phyloP scores from a whole-genome alignment of 2,329 filamentous ascomycete genomes.

The Zarea fungicola region DNA sequence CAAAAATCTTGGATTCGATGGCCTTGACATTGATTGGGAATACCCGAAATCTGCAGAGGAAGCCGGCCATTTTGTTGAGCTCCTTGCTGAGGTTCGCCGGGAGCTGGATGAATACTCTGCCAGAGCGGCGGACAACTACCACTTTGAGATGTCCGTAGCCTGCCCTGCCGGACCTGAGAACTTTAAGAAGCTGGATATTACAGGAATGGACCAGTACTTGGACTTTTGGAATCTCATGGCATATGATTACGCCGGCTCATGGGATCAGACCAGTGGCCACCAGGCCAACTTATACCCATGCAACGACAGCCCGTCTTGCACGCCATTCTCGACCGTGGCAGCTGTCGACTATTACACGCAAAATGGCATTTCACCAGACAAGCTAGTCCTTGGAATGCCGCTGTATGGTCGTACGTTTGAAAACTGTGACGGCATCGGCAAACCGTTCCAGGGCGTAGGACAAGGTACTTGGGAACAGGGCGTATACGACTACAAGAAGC shows the following conservation, averaged over 20 bases:
- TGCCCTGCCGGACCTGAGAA: constrained; percentile 59
- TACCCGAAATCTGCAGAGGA: constrained; percentile 53
- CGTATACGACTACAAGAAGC: constrained; percentile 81
- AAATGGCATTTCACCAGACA: constrained; percentile 59
- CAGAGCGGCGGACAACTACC: constrained; percentile 37
- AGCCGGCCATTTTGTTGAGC: constrained; percentile 53
- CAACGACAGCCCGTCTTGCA: constrained; percentile 51
- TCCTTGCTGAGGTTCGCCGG: constrained; percentile 50
- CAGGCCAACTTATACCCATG: constrained; percentile 72
- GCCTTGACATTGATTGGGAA: constrained; percentile 65
- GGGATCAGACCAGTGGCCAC: constrained; percentile 69
- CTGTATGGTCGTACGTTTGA: constrained; percentile 84
- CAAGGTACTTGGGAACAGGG: constrained; percentile 80
- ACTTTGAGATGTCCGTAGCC: constrained; percentile 61
- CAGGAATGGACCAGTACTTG: constrained; percentile 58
- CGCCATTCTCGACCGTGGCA: constrained; percentile 69
- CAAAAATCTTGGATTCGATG: constrained; percentile 74
- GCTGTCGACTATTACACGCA: constrained; percentile 67
- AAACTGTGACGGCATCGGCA: constrained; percentile 69
- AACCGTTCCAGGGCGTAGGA: constrained; percentile 65
- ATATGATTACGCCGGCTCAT: constrained; percentile 82
- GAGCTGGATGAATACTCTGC: constrained; percentile 54
- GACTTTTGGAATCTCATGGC: constrained; percentile 84
- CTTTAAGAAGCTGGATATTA: constrained; percentile 57
- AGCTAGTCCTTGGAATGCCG: constrained; percentile 87